Evolutionary conservation across 148 eudicot genomes (phyloP), one percentile per base, ranked within the genome.

Genomic region (Cornus suecica): DNA sequence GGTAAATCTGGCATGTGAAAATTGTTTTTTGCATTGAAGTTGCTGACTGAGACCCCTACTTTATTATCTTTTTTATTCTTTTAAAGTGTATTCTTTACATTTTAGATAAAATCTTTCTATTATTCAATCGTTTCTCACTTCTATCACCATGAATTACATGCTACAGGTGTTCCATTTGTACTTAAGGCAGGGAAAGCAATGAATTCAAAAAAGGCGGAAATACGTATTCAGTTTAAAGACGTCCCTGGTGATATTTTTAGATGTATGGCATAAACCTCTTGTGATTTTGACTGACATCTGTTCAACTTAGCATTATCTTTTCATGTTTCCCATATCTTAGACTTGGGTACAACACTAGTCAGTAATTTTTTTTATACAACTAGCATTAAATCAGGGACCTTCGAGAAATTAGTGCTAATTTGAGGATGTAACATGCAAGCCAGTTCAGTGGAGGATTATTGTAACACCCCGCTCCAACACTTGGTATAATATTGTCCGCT

Each of bases 161-260:
- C 65, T 77, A 73, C 90, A 94, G 98, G 99, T 81, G 99, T 94
- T 71, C 99, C 99, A 18, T 94, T 94, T 78, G 86, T 94, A 79
- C 86, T 94, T 20, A 94, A 94, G 81, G 99, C 99, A 30, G 99
- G 99, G 16, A 94, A 94, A 87, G 95, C 99, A 65, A 61, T 94
- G 71, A 86, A 83, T 81, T 89, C 96, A 24, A 89, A 92, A 65
- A 94, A 94, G 83, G 99, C 99, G 23, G 99, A 94, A 78, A 92
- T 94, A 34, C 96, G 99, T 67, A 86, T 94, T 75, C 99, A 94
- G 52, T 92, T 94, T 78, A 94, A 94, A 85, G 96, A 92, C 72
- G 97, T 94, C 45, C 99, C 99, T 68, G 99, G 99, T 37, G 99
- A 94, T 82, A 94, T 94, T 76, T 94, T 90, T 75, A 94, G 45